A percentile compares a stretch with the other conserved stretches of the same genome.
Conservation (phyloP, 345 rosid species). For the Excoecaria cochinchinensis region DNA sequence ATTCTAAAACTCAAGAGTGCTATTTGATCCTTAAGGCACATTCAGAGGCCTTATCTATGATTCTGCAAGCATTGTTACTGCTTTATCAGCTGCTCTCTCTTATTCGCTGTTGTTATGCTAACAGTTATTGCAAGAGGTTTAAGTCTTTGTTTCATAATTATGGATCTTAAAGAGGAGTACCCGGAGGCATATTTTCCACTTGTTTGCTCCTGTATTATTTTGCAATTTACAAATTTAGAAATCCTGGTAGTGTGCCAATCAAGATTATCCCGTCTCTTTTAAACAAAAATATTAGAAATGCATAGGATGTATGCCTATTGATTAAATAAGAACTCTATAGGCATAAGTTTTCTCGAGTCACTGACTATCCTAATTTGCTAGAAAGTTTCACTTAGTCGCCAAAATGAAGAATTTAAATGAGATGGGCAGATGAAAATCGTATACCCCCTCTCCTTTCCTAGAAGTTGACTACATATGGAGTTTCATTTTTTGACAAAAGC, state of each 20-base stretch:
- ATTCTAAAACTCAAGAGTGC: not conserved
- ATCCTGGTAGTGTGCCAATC: not conserved
- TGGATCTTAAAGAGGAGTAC: not conserved
- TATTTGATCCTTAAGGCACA: not conserved
- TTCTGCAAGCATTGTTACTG: not conserved
- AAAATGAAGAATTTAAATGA: not conserved
- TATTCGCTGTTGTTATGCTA: not conserved
- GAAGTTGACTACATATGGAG: not conserved
- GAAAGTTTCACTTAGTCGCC: not conserved
- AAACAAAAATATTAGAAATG: no score
- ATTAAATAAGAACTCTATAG: not conserved
- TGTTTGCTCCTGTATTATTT: not conserved
- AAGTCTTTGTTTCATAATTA: not conserved
- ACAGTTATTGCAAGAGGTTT: not conserved
- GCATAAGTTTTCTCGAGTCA: not conserved
- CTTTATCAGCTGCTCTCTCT: not conserved
- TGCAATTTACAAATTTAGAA: not conserved
- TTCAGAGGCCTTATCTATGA: not conserved
- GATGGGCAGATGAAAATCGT: not conserved
- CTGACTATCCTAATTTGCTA: not conserved
- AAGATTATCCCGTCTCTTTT: not conserved
- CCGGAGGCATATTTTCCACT: not conserved
- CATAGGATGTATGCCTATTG: no score
- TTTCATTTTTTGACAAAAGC: not conserved
- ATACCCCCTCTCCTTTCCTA: not conserved